phyloP scores from a whole-genome alignment of 768 basidiomycete genomes.

The Butyriboletus loyo region DNA sequence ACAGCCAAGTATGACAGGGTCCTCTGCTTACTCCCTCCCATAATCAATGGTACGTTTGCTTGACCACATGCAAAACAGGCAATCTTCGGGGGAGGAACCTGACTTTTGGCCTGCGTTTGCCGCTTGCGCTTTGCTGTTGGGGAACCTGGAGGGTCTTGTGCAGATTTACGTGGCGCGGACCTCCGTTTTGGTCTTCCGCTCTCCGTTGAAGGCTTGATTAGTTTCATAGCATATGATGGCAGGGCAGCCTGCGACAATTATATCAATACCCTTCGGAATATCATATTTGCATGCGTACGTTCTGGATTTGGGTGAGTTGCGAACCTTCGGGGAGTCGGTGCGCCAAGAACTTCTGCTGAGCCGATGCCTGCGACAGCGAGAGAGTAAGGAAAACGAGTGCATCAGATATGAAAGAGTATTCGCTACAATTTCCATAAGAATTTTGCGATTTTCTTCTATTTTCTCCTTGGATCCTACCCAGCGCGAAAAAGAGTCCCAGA shows the following conservation, averaged over 20 bases:
- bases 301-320: conserved; percentile 56
- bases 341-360: conserved; percentile 51
- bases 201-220: conserved; percentile 51
- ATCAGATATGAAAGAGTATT: not conserved
- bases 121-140: conserved; percentile 42
- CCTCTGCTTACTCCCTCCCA: conserved; percentile 63
- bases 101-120: conserved; percentile 32
- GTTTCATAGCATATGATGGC: conserved; percentile 51
- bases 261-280: not conserved
- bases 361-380: conserved; percentile 35
- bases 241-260: conserved; percentile 38
- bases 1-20: not conserved
- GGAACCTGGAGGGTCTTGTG: conserved; percentile 19
- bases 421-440: conserved; percentile 46
- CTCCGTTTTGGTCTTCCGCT: conserved; percentile 37
- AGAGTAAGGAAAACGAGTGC: not conserved
- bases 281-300: conserved; percentile 37
- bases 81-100: conserved; percentile 41
- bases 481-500: conserved; percentile 58
- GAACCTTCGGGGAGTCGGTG: conserved; percentile 56
- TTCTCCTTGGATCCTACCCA: conserved; percentile 62
- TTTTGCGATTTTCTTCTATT: conserved; percentile 46
- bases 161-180: conserved; percentile 30
- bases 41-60: conserved; percentile 70
- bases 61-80: conserved; percentile 60